Evolutionary conservation across 345 rosid species (phyloP).

Genomic region (Streptanthus diversifolius): DNA sequence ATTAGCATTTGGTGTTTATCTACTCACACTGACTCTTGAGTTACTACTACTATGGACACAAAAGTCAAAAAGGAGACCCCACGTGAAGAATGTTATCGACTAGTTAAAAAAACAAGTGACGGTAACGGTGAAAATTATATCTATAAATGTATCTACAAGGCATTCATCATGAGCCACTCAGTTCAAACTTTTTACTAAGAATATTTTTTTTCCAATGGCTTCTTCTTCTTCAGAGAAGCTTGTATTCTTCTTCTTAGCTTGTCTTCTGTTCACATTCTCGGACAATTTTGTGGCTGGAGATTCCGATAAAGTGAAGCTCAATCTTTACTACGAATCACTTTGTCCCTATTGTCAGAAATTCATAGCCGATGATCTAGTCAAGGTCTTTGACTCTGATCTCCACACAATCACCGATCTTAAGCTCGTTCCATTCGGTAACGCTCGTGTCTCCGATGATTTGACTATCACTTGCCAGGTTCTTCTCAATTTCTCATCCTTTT

Average conservation of each 20-base stretch:
- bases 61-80: neutral
- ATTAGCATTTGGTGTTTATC: neutral
- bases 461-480: constrained; percentile 46
- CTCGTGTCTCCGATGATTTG: constrained; percentile 20
- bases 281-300: constrained; percentile 9
- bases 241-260: constrained; percentile 10
- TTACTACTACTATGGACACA: neutral
- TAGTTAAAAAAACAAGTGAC: neutral
- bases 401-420: constrained; percentile 41
- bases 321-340: constrained; percentile 45
- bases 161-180: constrained; percentile 1
- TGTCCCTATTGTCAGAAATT: constrained; percentile 47
- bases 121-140: neutral
- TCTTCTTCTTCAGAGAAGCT: constrained; percentile 2
- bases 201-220: constrained; percentile 6
- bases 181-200: neutral
- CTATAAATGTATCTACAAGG: constrained; percentile 8
- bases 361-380: constrained; percentile 33
- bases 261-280: neutral
- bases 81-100: neutral
- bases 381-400: constrained; percentile 34
- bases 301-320: constrained; percentile 27
- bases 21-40: neutral
- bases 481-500: neutral
- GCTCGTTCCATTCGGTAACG: constrained; percentile 55